Base-by-base conservation (phyloP, 805 yeast species). In the Saccharomycopsis sp. region DNA sequence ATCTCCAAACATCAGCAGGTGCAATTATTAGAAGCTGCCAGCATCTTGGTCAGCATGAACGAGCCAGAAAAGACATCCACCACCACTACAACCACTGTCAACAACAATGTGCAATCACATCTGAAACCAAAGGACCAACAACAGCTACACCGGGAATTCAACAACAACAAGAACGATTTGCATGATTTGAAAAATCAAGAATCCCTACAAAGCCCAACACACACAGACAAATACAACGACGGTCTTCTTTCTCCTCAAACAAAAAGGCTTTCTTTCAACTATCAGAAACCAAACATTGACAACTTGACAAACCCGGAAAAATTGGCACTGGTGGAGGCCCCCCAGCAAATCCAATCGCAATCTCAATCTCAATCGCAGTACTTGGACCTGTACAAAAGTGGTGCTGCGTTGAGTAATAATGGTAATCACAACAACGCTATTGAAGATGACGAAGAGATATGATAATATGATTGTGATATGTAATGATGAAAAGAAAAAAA, bases 1-100 rank as follows among this genome's bases (percentile, higher is more conserved):
- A 83, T 86, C 27, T 78, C 85, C n/a, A 83, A 83, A 58, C 94
- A 83, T 60, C 94, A 83, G 59, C 94, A 83, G 57, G 94, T 84
- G 12, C 94, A 83, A 60, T 65, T 83, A 29, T 65, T 83, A 38
- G 94, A 78, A 54, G 85, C 84, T 22, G 86, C 85, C 4, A 73
- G 82, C 38, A 82, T 83, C 34, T 64, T 83, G 37, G 86, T 84
- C 34, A 78, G 83, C 15, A 77, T 82, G 85, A 78, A 68, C 45
- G 81, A 75, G 39, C 42, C 42, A 26, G 47, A 46, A 23, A 46
- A 39, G 21, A 36, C n/a, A n/a, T n/a, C n/a, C n/a, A n/a, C n/a
- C n/a, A 18, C 32, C 16, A 6, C 32, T 6, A 12, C 6, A 6
- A 8, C 32, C 6, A 30, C n/a, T 12, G n/a, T 12, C 16, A 30